Percentiles rank a stretch among this genome's conserved stretches.
phyloP scores from a whole-genome alignment of 169 alveolate genomes.

The Plasmodium gonderi region DNA sequence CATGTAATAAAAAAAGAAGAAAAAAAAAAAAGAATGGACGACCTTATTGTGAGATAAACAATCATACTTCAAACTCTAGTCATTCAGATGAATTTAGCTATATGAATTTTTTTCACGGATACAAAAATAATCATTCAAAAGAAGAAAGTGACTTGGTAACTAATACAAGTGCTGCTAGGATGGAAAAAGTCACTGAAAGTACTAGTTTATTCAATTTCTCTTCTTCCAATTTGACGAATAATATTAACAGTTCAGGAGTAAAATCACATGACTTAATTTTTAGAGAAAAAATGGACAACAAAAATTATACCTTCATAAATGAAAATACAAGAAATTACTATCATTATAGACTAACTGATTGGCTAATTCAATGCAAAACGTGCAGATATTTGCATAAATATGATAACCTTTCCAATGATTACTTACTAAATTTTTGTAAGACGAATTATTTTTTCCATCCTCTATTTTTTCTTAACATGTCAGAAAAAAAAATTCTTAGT shows the following conservation, averaged over 20 bases:
- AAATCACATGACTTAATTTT: not conserved
- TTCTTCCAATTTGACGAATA: not conserved
- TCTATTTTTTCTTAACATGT: conserved; percentile 31
- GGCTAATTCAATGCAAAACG: conserved; percentile 19
- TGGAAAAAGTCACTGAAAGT: not conserved
- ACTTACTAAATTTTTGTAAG: conserved; percentile 6
- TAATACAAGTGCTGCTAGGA: not conserved
- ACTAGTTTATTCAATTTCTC: not conserved
- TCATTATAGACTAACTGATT: not conserved
- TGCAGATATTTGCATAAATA: conserved; percentile 29
- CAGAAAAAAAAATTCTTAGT: not conserved
- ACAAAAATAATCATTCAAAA: not conserved
- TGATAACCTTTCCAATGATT: conserved; percentile 50
- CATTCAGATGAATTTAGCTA: conserved; percentile 36
- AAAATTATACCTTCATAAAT: not conserved
- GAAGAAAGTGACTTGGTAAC: not conserved
- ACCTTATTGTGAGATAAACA: not conserved
- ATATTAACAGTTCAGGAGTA: not conserved
- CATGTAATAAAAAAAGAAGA: not conserved
- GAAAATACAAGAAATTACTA: not conserved
- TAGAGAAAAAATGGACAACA: not conserved
- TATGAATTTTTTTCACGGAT: not conserved
- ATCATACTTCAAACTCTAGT: not conserved
- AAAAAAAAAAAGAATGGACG: not conserved
- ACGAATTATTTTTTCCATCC: not conserved